Evolutionary conservation across 306 rosid species (phyloP).

Genomic region (Potentilla sterilis): DNA sequence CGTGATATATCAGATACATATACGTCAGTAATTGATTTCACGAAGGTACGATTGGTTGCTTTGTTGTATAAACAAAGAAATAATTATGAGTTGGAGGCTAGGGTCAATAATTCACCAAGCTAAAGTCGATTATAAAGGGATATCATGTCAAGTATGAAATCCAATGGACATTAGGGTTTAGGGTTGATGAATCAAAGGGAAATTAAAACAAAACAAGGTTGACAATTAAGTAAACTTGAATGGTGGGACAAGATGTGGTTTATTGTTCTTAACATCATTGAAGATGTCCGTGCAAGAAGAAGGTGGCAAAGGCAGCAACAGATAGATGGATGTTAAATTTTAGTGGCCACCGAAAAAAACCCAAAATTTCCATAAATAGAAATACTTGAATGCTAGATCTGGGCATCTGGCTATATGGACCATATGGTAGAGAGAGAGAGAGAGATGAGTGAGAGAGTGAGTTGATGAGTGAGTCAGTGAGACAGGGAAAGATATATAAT

Average conservation of each 20-base stretch:
- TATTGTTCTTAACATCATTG: background rate
- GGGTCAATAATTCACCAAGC: background rate
- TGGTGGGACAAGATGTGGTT: background rate
- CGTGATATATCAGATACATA: no score
- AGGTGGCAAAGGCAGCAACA: slow-evolving; percentile 18
- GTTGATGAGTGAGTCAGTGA: background rate
- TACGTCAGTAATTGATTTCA: no score
- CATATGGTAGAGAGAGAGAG: background rate
- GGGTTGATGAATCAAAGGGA: background rate
- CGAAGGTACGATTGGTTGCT: no score
- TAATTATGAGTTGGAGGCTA: background rate
- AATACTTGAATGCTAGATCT: slow-evolving; percentile 13
- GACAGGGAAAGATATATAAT: background rate
- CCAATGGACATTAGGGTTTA: background rate
- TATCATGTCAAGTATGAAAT: background rate
- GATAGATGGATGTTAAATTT: slow-evolving; percentile 14
- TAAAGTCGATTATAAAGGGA: background rate
- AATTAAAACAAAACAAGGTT: background rate
- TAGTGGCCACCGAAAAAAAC: slow-evolving; percentile 13
- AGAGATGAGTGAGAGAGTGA: background rate
- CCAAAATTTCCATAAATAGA: slow-evolving; percentile 29
- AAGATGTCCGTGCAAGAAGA: slow-evolving; percentile 9
- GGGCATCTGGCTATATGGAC: background rate
- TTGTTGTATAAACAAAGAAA: background rate
- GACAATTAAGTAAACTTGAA: background rate